Evolutionary conservation across 805 yeast species (phyloP).

Genomic region (Lipomyces japonicus): DNA sequence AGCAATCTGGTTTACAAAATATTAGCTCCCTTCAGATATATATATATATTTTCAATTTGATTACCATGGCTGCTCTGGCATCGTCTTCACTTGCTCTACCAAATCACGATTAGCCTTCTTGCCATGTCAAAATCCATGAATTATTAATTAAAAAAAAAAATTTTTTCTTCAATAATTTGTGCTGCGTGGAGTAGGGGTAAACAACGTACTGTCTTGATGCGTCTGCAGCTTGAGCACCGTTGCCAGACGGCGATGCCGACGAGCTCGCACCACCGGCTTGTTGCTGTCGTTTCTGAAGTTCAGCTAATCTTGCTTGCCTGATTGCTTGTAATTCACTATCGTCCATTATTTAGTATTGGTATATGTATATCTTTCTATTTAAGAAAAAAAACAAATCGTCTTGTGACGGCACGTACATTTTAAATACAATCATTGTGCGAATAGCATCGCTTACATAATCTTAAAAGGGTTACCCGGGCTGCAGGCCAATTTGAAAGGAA

Average conservation of each 20-base stretch:
- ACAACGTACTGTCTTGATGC: background rate
- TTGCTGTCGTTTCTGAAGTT: conserved; percentile 54
- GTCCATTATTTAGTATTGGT: conserved; percentile 67
- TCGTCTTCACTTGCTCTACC: conserved; percentile 20
- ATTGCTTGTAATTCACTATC: conserved; percentile 84
- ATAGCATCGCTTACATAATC: too few species aligned
- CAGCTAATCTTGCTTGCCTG: conserved; percentile 86
- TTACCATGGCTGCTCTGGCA: conserved; percentile 24
- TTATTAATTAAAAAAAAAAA: background rate
- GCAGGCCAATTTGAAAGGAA: too few species aligned
- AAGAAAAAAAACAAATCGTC: too few species aligned
- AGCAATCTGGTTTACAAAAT: conserved; percentile 46
- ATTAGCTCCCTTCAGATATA: background rate
- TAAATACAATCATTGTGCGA: too few species aligned
- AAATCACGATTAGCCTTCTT: background rate
- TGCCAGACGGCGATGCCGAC: conserved; percentile 3
- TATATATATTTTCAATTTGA: background rate
- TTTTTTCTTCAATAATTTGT: background rate
- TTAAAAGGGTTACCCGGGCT: too few species aligned
- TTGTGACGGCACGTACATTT: too few species aligned
- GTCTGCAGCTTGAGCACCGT: conserved; percentile 2
- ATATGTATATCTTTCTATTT: too few species aligned
- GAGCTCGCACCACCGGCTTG: conserved; percentile 19
- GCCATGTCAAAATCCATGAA: too few species aligned
- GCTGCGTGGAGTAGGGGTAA: background rate